Evolutionary conservation across 495 filamentous ascomycete genomes (phyloP), one percentile per base, ranked within the genome.

Genomic region (Hypoxylon fuscum): DNA sequence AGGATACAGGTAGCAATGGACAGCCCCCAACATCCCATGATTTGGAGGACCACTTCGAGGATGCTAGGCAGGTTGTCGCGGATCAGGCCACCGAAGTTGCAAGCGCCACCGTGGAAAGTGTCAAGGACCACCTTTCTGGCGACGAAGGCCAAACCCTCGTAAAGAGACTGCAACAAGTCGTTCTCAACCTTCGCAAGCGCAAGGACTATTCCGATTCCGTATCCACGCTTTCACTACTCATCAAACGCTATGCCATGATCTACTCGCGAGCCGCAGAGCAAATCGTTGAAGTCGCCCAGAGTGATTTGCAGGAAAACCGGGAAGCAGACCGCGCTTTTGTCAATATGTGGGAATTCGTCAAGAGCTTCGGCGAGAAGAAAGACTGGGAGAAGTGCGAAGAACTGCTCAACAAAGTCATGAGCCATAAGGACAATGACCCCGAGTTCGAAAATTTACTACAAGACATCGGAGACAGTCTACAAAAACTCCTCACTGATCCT

Each of bases 171-270:
- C 93, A 93, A 73, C 79, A 87, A 60, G 84, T 87, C 0, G 87
- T 98, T n/a, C 27, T 84, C 20, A 90, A 87, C 46, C 81, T 98
- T 14, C 80, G 92, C 21, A 79, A 90, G 64, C 85, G 90, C 12
- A 83, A 81, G 20, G 91, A 96, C 66, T 97, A 97, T 69, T 85
- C 87, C 0, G 88, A 96, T 51, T 96, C 92, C 0, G 91, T 96
- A 3, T 88, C 89, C 1, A 93, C 89, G 0, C 68, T 98, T 35
- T 83, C 85, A 3, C 75, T 89, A 2, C 79, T 98, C 40, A 79
- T 97, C 40, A 86, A 91, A 66, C 85, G 87, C 29, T 97, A 96
- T 68, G 89, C 87, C 22, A 80, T 85, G 59, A 75, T 87, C 10
- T 97, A 97, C 70, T 88, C 91, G 3, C 85, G 83, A 53, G 89